Percentiles rank a stretch among this genome's conserved stretches.
Evolutionary conservation across 129 eudicot genomes (phyloP).

Genomic region (Escallonia herrerae): DNA sequence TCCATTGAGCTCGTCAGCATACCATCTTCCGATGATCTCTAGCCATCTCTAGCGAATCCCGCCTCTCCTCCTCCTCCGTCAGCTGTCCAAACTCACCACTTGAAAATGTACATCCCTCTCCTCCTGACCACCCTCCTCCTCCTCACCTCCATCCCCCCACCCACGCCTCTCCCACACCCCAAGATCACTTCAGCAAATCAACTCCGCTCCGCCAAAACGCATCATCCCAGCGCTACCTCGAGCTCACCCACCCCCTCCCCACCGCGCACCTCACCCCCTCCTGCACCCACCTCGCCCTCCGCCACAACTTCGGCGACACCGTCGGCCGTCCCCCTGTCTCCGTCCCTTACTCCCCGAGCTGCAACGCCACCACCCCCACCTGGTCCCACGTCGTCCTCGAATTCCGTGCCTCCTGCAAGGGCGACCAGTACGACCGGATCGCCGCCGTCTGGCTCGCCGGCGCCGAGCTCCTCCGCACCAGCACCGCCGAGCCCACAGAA

Average conservation of each 20-base stretch:
- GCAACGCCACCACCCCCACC: conserved; percentile 4
- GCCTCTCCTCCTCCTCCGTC: neutral
- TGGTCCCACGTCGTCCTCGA: conserved; percentile 46
- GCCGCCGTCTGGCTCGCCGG: conserved; percentile 67
- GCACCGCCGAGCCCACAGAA: conserved; percentile 58
- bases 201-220: conserved; percentile 7
- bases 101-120: neutral
- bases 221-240: conserved; percentile 28
- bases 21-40: no score
- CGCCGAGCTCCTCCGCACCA: conserved; percentile 61
- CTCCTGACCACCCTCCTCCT: conserved; percentile 14
- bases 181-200: conserved; percentile 25
- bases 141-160: conserved; percentile 12
- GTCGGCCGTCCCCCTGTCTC: conserved; percentile 38
- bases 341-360: conserved; percentile 37
- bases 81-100: no score
- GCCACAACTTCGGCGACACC: conserved; percentile 48
- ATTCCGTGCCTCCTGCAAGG: conserved; percentile 32
- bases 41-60: neutral
- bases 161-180: conserved; percentile 7
- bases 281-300: conserved; percentile 38
- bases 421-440: conserved; percentile 62
- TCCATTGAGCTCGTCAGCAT: no score
- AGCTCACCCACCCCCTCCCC: conserved; percentile 44
- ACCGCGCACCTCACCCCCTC: conserved; percentile 29